Base-by-base conservation (phyloP, 1,284 basidiomycete genomes). In the Gymnopus androsaceus region DNA sequence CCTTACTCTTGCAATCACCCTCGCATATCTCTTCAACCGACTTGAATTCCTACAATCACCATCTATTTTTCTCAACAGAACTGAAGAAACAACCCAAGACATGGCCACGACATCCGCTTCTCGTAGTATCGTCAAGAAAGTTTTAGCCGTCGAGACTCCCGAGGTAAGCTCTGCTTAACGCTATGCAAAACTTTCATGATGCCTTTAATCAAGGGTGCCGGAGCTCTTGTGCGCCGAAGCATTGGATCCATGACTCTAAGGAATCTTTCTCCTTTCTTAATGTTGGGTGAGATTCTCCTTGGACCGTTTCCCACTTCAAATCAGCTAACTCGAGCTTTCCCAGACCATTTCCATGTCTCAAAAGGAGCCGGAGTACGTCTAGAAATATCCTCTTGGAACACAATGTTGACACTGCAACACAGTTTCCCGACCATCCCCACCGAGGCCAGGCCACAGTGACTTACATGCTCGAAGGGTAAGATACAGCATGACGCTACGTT, bases 231-330 rank as follows among this genome's bases (percentile, higher is more conserved):
- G n/a, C 82, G 94, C 57, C 81, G 96, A 44, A 92, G 90, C 27
- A 97, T 98, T 63, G 95, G 95, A 11, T 83, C 85, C 1, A 76
- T 76, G 68, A 76, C 72, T 44, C 77, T 98, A 21, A 79, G 86
- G 54, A 97, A 95, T 69, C 75, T 97, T 45, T 88, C 88, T 0
- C 95, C 95, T 0, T 98, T 98, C 77, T 77, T 98, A 54, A 90
- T 97, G 90, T 74, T 92, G 5, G 57, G 57, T 55, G 31, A 41
- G 15, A 31, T 17, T 14, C 21, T n/a, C 19, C 7, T 36, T 41
- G 25, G 12, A 12, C 33, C 36, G 19, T 37, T 27, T 33, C 19
- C 25, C 6, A 48, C 19, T 40, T 30, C 15, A 7, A 45, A 7
- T 12, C 4, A 1, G 8, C 25, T 41, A 30, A 34, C 14, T 30